Conservation (phyloP, 768 basidiomycete genomes). For the Lyophyllum semitale region DNA sequence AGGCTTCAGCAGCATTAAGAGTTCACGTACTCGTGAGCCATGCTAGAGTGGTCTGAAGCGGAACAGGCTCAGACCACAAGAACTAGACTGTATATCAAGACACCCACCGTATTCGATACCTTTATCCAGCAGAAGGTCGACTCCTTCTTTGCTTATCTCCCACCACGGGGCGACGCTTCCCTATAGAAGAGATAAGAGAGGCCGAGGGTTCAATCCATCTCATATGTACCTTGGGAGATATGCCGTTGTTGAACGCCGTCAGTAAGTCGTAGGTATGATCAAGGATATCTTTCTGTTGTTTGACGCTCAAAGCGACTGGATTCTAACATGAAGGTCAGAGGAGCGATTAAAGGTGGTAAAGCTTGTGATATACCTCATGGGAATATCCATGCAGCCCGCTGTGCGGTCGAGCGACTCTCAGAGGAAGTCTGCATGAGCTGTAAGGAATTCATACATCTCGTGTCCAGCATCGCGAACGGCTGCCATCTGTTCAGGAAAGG, state of each 20-base stretch:
- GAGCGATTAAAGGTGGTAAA: neutral
- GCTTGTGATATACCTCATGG: conserved; percentile 49
- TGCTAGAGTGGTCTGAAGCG: conserved; percentile 10
- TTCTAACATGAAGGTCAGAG: conserved; percentile 39
- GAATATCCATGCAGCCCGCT: conserved; percentile 73
- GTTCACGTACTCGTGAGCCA: conserved; percentile 23
- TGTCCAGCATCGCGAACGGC: conserved; percentile 73
- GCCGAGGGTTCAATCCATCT: neutral
- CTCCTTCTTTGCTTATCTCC: conserved; percentile 73
- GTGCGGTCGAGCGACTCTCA: neutral
- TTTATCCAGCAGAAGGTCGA: conserved; percentile 62
- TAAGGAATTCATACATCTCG: conserved; percentile 50
- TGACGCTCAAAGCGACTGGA: conserved; percentile 55
- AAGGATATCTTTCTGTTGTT: conserved; percentile 74
- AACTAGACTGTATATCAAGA: neutral
- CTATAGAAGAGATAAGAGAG: conserved; percentile 11
- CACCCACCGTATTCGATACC: conserved; percentile 72
- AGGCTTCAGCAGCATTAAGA: neutral
- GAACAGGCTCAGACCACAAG: neutral
- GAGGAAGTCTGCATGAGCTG: neutral
- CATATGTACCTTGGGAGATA: conserved; percentile 45
- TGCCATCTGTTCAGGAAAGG: conserved; percentile 71
- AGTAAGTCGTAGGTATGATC: conserved; percentile 66
- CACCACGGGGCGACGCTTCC: conserved; percentile 80
- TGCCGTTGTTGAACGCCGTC: conserved; percentile 63